Percentiles rank a stretch among this genome's conserved stretches.
These are phyloP conservation scores for Sambucus nigra DNA, from an alignment of 129 eudicot genomes.

Conservation along the genomic window DNA sequence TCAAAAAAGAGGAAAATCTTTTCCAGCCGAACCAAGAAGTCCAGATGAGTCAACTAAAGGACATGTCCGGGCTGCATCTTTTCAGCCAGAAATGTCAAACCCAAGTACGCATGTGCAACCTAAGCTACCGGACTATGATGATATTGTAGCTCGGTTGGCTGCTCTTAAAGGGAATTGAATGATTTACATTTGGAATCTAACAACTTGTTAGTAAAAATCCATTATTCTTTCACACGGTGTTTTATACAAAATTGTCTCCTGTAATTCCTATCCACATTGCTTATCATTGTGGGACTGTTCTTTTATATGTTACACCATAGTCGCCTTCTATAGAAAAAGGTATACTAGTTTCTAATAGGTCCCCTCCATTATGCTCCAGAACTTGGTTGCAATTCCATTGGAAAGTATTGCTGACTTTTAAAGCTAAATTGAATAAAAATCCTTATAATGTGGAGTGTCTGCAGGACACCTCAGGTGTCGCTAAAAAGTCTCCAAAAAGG, in stretches of 20 bases:
- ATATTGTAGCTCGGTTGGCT: conserved; percentile 59
- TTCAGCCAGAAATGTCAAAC: conserved; percentile 22
- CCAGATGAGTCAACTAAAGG: too few species aligned
- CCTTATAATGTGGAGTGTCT: too few species aligned
- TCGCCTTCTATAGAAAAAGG: not conserved
- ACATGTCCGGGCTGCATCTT: conserved; percentile 33
- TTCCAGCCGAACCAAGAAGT: too few species aligned
- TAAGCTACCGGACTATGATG: conserved; percentile 68
- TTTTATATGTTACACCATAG: not conserved
- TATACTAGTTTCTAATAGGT: not conserved
- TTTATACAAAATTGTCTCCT: not conserved
- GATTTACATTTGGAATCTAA: not conserved
- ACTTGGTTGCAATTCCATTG: not conserved
- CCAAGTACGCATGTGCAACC: conserved; percentile 47
- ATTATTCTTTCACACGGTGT: not conserved
- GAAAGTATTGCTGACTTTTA: too few species aligned
- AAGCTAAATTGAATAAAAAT: too few species aligned
- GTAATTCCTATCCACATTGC: not conserved
- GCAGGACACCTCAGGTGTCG: too few species aligned
- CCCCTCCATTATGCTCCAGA: not conserved
- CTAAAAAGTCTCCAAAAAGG: too few species aligned
- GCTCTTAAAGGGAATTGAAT: conserved; percentile 35
- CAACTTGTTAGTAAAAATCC: not conserved
- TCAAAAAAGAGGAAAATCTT: too few species aligned
- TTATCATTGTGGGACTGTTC: too few species aligned